Conservation (phyloP, 2,329 filamentous ascomycete genomes). For the Fusarium armeniacum region DNA sequence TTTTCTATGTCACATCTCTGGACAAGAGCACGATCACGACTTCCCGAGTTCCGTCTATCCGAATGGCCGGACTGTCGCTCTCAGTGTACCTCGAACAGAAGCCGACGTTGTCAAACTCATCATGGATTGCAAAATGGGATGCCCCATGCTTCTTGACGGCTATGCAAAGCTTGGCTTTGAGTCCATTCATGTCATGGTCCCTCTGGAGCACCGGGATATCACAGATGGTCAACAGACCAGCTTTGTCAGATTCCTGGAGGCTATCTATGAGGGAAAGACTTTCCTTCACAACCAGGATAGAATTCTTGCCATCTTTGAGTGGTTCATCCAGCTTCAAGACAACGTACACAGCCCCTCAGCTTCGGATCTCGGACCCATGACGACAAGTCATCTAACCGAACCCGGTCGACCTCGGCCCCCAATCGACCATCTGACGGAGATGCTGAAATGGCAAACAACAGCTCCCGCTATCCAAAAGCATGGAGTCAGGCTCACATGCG, state of each 20-base stretch:
- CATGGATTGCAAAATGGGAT: background rate
- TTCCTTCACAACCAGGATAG: rapidly evolving
- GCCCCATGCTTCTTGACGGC: background rate
- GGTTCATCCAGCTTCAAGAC: background rate
- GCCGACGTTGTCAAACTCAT: background rate
- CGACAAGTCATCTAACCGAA: background rate
- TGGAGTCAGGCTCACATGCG: background rate
- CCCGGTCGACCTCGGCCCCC: background rate
- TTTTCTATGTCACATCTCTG: background rate
- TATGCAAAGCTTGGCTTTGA: background rate
- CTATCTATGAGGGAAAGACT: background rate
- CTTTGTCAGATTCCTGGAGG: slow-evolving; percentile 5
- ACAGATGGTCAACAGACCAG: background rate
- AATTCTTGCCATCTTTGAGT: background rate
- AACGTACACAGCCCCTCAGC: background rate
- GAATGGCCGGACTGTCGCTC: background rate
- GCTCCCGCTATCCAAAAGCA: background rate
- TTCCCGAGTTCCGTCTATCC: background rate
- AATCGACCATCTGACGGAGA: slow-evolving; percentile 20
- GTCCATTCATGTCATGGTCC: background rate
- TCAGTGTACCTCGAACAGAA: background rate
- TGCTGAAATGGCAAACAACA: slow-evolving; percentile 12
- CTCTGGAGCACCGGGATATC: background rate
- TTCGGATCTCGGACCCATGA: background rate
- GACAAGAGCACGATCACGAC: background rate